Evolutionary conservation across 148 eudicot genomes (phyloP), one percentile per base, ranked within the genome.

Genomic region (Rhododendron ferrugineum): DNA sequence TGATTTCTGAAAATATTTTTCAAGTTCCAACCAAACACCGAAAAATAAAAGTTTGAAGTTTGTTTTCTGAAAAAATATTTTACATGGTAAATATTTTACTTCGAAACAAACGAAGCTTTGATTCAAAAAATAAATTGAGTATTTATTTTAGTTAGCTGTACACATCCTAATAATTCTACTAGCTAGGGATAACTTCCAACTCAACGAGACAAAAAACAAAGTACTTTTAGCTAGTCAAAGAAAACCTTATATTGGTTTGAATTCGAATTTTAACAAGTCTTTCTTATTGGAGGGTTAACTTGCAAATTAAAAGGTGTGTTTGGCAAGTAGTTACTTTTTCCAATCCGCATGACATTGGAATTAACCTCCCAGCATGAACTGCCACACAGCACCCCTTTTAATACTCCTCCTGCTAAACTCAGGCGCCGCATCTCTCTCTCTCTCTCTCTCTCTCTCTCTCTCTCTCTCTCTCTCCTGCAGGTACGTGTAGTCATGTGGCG

Each of bases 281-380:
- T 56, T 56, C 62, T 58, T 20, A 58, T 58, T 20, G 64, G n/a
- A 58, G 9, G 26, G 64, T 58, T 58, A 58, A 22, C 9, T 20
- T 56, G 6, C 6, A 16, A 52, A 52, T 14, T 52, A 52, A 52
- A 15, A 4, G 23, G 22, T 56, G 22, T 18, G 22, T 16, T 56
- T 4, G 62, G 62, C 0, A 56, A 16, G 4, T 3, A 56, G 4
- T 3, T 16, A 56, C 22, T 4, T 56, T 56, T 52, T 78, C 30
- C 56, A 78, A 68, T 68, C 36, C 36, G 82, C 82, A 15, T 80
- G 82, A 80, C 11, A 80, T 50, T 50, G 82, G 62, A 30, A n/a
- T n/a, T n/a, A n/a, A 28, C 42, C 37, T 52, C 82, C 23, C 82
- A 80, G 30, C 37, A 70, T 11, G 36, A n/a, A 50, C 81, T 46